A percentile compares a stretch with the other conserved stretches of the same genome.
Evolutionary conservation across 2,329 filamentous ascomycete species (phyloP).

Genomic region (Mollisia scopiformis): DNA sequence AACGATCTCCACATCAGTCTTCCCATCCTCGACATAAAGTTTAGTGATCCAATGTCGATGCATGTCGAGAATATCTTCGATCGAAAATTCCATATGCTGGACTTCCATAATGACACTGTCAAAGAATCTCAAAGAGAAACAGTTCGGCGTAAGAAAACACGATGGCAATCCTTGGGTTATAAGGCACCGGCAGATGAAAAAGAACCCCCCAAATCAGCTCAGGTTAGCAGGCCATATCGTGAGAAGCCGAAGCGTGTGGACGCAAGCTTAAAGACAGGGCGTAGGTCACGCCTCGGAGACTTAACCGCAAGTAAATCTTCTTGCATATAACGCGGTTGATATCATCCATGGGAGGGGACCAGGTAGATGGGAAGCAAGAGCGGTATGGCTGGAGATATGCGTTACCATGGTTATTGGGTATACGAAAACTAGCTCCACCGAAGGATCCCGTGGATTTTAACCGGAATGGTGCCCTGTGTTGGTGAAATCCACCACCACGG

Average conservation of each 20-base stretch:
- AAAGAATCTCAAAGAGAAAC: background rate
- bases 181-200: no score
- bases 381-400: background rate
- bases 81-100: conserved; percentile 21
- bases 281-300: background rate
- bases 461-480: background rate
- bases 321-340: background rate
- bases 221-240: background rate
- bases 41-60: conserved; percentile 27
- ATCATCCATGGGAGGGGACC: background rate
- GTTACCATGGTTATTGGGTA: background rate
- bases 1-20: conserved; percentile 28
- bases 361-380: background rate
- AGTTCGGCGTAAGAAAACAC: no score
- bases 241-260: background rate
- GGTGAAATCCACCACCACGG: conserved; percentile 10
- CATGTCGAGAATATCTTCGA: conserved; percentile 27
- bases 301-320: background rate
- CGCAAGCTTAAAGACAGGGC: background rate
- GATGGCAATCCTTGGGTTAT: background rate
- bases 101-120: conserved; percentile 18
- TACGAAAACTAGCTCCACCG: background rate
- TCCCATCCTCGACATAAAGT: conserved; percentile 26
- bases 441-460: background rate
- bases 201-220: background rate